Conservation (phyloP, 164 flowering plant species). For the Magnolia sinica region DNA sequence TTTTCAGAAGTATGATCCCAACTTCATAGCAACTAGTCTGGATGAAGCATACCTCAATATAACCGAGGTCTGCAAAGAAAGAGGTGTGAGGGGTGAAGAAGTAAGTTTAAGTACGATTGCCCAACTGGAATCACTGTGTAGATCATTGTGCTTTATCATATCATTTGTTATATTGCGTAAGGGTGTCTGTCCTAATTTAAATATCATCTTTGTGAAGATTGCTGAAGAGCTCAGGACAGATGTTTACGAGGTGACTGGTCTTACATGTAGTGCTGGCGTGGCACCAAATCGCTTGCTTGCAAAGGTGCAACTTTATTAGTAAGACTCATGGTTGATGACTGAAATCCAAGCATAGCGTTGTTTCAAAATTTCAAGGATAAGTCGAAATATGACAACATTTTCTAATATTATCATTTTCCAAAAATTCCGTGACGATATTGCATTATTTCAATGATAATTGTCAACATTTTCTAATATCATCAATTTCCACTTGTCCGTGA, state of each 20-base stretch:
- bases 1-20: constrained; percentile 73
- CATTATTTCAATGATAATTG: too few species aligned
- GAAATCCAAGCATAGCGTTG: neutral
- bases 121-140: neutral
- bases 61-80: constrained; percentile 68
- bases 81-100: constrained; percentile 54
- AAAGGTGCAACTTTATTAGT: constrained; percentile 48
- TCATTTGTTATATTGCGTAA: neutral
- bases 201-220: constrained; percentile 38
- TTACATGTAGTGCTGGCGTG: constrained; percentile 98
- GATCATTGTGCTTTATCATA: neutral
- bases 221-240: constrained; percentile 74
- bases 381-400: too few species aligned
- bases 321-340: neutral
- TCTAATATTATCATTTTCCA: too few species aligned
- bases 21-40: constrained; percentile 82
- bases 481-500: too few species aligned
- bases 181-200: too few species aligned
- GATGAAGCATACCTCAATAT: constrained; percentile 99
- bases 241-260: constrained; percentile 71
- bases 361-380: too few species aligned
- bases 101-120: constrained; percentile 37
- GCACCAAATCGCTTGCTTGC: constrained; percentile 95
- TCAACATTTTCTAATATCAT: too few species aligned
- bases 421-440: too few species aligned